These are phyloP conservation scores for Pseudisothecium myosuroides DNA, from an alignment of 225 moss, liverwort and hornwort species.

Conservation along the genomic window DNA sequence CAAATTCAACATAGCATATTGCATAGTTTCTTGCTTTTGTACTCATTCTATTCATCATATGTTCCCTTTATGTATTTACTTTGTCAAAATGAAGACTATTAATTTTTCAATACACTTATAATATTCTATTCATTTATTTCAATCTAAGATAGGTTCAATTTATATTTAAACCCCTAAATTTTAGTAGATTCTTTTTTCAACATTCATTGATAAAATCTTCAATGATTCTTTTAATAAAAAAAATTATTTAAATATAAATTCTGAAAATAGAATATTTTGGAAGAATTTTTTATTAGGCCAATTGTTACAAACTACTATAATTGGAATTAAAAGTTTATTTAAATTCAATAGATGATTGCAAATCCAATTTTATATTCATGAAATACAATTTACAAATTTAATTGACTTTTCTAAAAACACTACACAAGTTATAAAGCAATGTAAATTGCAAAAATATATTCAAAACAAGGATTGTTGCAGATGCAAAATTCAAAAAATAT, in stretches of 20 bases:
- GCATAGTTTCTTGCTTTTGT: not conserved
- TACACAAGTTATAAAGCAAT: not conserved
- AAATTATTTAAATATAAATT: fast-evolving
- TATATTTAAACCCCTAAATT: not conserved
- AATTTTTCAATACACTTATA: not conserved
- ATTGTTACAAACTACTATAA: not conserved
- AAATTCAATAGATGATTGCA: not conserved
- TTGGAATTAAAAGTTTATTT: not conserved
- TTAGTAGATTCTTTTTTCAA: not conserved
- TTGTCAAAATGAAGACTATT: not conserved
- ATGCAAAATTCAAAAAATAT: not conserved
- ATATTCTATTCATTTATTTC: not conserved
- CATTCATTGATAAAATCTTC: too few species aligned
- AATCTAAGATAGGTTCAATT: not conserved
- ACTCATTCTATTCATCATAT: not conserved
- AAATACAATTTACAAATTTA: not conserved
- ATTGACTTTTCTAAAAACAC: not conserved
- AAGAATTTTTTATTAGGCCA: fast-evolving
- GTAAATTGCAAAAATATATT: not conserved
- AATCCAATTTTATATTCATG: fast-evolving
- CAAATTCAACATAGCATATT: not conserved
- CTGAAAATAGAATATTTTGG: too few species aligned
- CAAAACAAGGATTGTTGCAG: not conserved
- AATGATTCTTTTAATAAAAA: not conserved
- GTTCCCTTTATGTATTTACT: not conserved